Base-by-base conservation (phyloP, 2,329 filamentous ascomycete genomes). In the Monilinia polystroma region DNA sequence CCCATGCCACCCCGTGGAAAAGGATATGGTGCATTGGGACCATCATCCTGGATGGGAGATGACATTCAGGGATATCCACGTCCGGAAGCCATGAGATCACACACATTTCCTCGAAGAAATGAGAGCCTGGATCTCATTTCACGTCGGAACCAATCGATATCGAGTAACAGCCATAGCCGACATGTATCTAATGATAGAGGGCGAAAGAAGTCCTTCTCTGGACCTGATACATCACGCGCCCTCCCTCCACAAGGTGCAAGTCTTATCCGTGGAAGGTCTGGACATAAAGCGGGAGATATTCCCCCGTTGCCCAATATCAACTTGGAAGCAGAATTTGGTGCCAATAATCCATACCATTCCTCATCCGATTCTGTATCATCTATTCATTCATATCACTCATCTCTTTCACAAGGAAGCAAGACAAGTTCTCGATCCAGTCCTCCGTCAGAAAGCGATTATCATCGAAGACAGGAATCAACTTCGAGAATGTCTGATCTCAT, bases 331-430 rank as follows among this genome's bases (percentile, higher is more conserved):
- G 86, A 88, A 67, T 88, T 88, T 70, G 86, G 86, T 14, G 76
- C 81, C 32, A 82, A 84, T 45, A 89, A 89, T 71, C 84, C 86
- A 0, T 89, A 90, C 72, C 87, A 91, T 72, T 82, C 84, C 4
- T 80, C 85, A 0, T 86, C 87, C 1, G 83, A 85, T 68, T 92
- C 89, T 2, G 83, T 84, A 35, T 88, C 87, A 0, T 91, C 89
- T 0, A 86, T 84, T 23, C 82, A 83, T 55, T 91, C 88, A 2
- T 83, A 41, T n/a, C 82, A 83, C 53, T 91, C 88, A 1, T 84
- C 81, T 0, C 84, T 82, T 51, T 89, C 86, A 65, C 82, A 83
- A n/a, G 79, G 78, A 1, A 86, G 86, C 72, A 84, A 84, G 68
- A 79, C 83, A 1, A 90, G 88, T 73, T 89, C 88, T 10, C 81